Conservation (phyloP, 1,139 yeast genomes). For the Debaryomyces coudertii region DNA sequence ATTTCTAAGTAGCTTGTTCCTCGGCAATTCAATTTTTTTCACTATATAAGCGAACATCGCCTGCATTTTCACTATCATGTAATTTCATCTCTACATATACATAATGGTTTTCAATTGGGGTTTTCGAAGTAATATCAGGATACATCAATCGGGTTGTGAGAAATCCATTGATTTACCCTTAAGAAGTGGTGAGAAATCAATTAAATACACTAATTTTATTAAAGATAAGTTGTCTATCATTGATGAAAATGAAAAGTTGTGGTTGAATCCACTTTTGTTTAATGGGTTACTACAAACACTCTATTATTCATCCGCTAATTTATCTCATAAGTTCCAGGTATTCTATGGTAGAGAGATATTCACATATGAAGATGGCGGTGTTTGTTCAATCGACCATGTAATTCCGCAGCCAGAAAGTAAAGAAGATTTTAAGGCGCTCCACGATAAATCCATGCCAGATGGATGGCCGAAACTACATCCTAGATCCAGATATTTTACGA, state of each 20-base stretch:
- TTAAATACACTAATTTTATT: slow-evolving; percentile 29
- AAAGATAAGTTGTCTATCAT: slow-evolving; percentile 27
- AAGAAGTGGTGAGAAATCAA: slow-evolving; percentile 18
- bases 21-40: neutral
- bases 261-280: slow-evolving; percentile 64
- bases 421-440: slow-evolving; percentile 52
- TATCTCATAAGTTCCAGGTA: slow-evolving; percentile 55
- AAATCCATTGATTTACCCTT: slow-evolving; percentile 23
- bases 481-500: slow-evolving; percentile 70
- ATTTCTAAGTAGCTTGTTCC: neutral
- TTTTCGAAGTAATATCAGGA: slow-evolving; percentile 37
- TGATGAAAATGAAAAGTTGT: slow-evolving; percentile 42
- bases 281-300: slow-evolving; percentile 80
- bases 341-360: slow-evolving; percentile 79
- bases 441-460: slow-evolving; percentile 59
- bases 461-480: slow-evolving; percentile 78
- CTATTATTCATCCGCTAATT: slow-evolving; percentile 60
- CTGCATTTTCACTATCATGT: neutral
- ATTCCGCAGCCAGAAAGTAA: slow-evolving; percentile 50
- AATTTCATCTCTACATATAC: neutral
- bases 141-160: slow-evolving; percentile 28
- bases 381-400: slow-evolving; percentile 78
- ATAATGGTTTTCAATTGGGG: slow-evolving; percentile 34
- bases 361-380: slow-evolving; percentile 62
- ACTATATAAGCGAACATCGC: neutral